Percentiles rank a stretch among this genome's conserved stretches.
These are phyloP conservation scores for Candida corydali DNA, from an alignment of 805 yeast genomes.

Conservation along the genomic window DNA sequence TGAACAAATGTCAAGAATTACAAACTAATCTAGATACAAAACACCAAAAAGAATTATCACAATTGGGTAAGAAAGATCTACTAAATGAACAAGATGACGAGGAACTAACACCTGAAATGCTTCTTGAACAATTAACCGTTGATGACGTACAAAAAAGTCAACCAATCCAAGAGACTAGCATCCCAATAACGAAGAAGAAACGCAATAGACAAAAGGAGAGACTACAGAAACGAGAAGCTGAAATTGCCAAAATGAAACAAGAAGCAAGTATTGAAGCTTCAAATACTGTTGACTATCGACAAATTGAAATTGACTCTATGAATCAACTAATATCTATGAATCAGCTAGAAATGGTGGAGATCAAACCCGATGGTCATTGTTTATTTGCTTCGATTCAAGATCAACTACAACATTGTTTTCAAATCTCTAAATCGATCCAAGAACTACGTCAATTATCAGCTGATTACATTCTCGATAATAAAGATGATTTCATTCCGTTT, in stretches of 20 bases:
- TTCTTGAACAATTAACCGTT: slow-evolving; percentile 50
- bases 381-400: slow-evolving; percentile 81
- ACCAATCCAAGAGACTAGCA: neutral
- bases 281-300: slow-evolving; percentile 59
- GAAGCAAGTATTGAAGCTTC: slow-evolving; percentile 74
- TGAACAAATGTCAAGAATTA: slow-evolving; percentile 54
- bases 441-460: slow-evolving; percentile 66
- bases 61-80: slow-evolving; percentile 9
- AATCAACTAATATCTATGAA: slow-evolving; percentile 46
- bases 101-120: slow-evolving; percentile 61
- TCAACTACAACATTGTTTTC: slow-evolving; percentile 60
- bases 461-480: slow-evolving; percentile 56
- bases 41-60: slow-evolving; percentile 52
- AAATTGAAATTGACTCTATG: slow-evolving; percentile 68
- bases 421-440: slow-evolving; percentile 28
- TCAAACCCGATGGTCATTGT: slow-evolving; percentile 92
- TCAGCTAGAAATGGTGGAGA: slow-evolving; percentile 57
- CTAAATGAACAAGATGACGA: slow-evolving; percentile 24
- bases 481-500: slow-evolving; percentile 75
- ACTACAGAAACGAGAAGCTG: slow-evolving; percentile 71
- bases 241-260: slow-evolving; percentile 53
- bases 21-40: slow-evolving; percentile 50
- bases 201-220: slow-evolving; percentile 85
- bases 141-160: neutral
- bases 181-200: slow-evolving; percentile 20